Conservation (phyloP, 352 stramenopile species). For the Phytophthora pisi region DNA sequence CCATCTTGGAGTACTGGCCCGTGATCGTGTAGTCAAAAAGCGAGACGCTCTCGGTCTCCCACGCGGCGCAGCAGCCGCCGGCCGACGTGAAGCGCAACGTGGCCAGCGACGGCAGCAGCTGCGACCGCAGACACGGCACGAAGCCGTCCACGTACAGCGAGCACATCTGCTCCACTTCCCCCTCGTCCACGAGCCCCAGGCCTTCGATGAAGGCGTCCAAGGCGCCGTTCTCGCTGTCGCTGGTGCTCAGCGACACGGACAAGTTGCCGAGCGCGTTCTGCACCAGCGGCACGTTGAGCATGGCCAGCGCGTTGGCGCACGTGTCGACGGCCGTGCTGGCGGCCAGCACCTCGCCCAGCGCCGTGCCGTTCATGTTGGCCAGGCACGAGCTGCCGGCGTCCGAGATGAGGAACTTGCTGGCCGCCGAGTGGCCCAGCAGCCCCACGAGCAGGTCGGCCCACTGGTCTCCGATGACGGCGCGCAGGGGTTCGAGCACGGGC, state of each 20-base stretch:
- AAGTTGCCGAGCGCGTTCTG: slow-evolving; percentile 48
- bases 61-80: slow-evolving; percentile 60
- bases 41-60: slow-evolving; percentile 42
- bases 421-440: slow-evolving; percentile 37
- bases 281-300: slow-evolving; percentile 53
- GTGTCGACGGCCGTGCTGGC: slow-evolving; percentile 41
- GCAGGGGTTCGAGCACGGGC: slow-evolving; percentile 38
- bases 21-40: slow-evolving; percentile 70
- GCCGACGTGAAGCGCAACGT: slow-evolving; percentile 52
- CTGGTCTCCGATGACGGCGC: slow-evolving; percentile 30
- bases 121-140: slow-evolving; percentile 55
- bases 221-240: slow-evolving; percentile 13
- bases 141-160: slow-evolving; percentile 47
- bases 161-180: slow-evolving; percentile 60
- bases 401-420: slow-evolving; percentile 44
- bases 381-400: slow-evolving; percentile 55
- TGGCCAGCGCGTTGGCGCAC: slow-evolving; percentile 39
- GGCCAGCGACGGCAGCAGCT: slow-evolving; percentile 60
- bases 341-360: slow-evolving; percentile 42
- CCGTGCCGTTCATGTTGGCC: slow-evolving; percentile 64
- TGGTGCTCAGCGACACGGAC: slow-evolving; percentile 26
- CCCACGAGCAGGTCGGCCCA: slow-evolving; percentile 28
- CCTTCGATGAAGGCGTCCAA: slow-evolving; percentile 26
- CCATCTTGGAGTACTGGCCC: slow-evolving; percentile 58
- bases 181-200: slow-evolving; percentile 31